Evolutionary conservation across 176 grass and related monocot genomes (phyloP), one percentile per base, ranked within the genome.

Genomic region (Cocos nucifera): DNA sequence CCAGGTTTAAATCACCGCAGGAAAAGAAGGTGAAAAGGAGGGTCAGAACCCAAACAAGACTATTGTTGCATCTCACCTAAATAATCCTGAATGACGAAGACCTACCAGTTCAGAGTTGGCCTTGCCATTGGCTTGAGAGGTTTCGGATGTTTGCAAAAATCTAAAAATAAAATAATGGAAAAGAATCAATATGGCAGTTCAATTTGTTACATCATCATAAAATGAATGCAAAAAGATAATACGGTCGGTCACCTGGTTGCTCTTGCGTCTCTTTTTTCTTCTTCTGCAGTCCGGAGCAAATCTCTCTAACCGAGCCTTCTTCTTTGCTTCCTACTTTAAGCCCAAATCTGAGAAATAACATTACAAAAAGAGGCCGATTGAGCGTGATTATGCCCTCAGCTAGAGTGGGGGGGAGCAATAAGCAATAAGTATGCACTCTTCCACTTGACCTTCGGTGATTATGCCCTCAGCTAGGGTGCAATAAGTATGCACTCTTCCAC

Each of bases 211-310:
- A 12, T 9, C 35, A 14, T 44, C 35, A 3, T 12, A 44, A 2
- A 44, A 44, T 0, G 35, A 44, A 44, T 12, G 35, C 35, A 44
- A 12, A 44, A 44, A 12, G 10, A 9, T 2, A 44, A 44, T 14
- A 44, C 14, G 8, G 35, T 56, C n/a, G 65, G 56, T 69, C 57
- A 98, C 94, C 94, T 83, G 44, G 74, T 52, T 53, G 88, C 85
- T 4, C 94, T 73, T 52, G 88, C 79, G 77, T 93, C 86, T 22
- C 79, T 88, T 83, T 99, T 99, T 57, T 93, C 85, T 78, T 89
- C 88, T 81, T 93, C 94, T 1, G 64, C 51, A 53, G 66, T 72
- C 71, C 56, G 85, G 76, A 56, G 79, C 85, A 78, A 99, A 99
- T 81, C 82, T 83, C 72, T 92, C 88, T 24, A 83, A 39, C 24